These are phyloP conservation scores for Phlebiopsis flavidoalba DNA, from an alignment of 768 basidiomycete species.

Conservation along the genomic window DNA sequence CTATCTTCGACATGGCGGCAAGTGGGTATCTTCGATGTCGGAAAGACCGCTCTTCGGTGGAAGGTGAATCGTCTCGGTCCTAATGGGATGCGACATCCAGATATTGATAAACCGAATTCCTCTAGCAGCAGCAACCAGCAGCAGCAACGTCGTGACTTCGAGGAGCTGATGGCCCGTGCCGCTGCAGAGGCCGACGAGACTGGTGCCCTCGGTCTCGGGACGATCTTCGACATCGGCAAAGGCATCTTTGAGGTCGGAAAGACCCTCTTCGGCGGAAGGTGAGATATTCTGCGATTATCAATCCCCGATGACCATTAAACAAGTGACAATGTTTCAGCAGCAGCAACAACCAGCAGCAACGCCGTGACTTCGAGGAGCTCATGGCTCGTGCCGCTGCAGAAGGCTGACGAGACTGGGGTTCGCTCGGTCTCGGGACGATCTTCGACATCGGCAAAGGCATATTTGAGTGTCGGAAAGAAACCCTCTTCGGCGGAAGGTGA, in stretches of 20 bases:
- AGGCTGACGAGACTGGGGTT: neutral
- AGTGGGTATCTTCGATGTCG: neutral
- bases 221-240: neutral
- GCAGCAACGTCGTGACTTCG: conserved; percentile 2
- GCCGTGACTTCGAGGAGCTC: neutral
- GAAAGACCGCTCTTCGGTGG: neutral
- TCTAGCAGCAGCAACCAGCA: neutral
- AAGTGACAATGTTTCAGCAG: neutral
- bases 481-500: neutral
- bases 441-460: neutral
- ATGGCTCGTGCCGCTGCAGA: neutral
- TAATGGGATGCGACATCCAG: too few species aligned
- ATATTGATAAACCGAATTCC: neutral
- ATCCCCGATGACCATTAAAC: too few species aligned
- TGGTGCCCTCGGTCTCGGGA: conserved; percentile 1
- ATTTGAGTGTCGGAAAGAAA: neutral
- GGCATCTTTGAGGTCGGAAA: neutral
- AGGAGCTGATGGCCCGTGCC: neutral
- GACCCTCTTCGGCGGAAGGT: neutral
- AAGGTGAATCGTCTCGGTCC: neutral
- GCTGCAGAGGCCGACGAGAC: neutral
- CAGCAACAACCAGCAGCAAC: conserved; percentile 2
- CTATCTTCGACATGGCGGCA: neutral
- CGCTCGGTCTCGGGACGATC: neutral
- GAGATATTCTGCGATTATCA: neutral